Percentiles rank a stretch among this genome's conserved stretches.
phyloP scores from a whole-genome alignment of 2,329 filamentous ascomycete genomes.

The Sarocladiaceae sp. region DNA sequence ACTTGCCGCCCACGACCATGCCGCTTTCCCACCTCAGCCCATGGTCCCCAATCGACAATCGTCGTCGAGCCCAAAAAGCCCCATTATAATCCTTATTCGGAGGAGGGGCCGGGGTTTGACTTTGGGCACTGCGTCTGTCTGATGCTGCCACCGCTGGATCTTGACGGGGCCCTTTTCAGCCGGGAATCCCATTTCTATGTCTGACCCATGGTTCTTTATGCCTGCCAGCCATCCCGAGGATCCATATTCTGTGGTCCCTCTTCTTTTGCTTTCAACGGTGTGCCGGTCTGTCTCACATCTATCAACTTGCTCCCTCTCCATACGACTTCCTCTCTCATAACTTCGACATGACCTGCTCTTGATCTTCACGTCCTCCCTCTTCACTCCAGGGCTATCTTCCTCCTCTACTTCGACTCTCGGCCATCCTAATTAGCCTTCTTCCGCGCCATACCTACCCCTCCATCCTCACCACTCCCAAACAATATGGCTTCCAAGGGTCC shows the following conservation, averaged over 20 bases:
- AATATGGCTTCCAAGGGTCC: slow-evolving; percentile 12
- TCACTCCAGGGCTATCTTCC: too few relatives aligned
- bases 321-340: background rate
- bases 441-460: background rate
- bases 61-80: too few relatives aligned
- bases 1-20: background rate
- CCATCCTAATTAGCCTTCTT: background rate
- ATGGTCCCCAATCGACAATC: slow-evolving; percentile 1
- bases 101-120: too few relatives aligned
- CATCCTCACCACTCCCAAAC: background rate
- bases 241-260: background rate
- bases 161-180: background rate
- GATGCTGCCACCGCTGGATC: background rate
- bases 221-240: background rate
- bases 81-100: too few relatives aligned
- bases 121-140: too few relatives aligned
- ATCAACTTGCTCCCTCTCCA: background rate
- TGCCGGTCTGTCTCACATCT: background rate
- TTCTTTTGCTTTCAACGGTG: background rate
- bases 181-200: background rate
- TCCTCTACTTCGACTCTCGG: background rate
- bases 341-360: background rate
- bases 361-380: background rate
- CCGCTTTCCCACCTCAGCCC: background rate
- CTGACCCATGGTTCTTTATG: background rate